Conservation (phyloP, 208 protist species). For the Acanthamoeba healyi region DNA sequence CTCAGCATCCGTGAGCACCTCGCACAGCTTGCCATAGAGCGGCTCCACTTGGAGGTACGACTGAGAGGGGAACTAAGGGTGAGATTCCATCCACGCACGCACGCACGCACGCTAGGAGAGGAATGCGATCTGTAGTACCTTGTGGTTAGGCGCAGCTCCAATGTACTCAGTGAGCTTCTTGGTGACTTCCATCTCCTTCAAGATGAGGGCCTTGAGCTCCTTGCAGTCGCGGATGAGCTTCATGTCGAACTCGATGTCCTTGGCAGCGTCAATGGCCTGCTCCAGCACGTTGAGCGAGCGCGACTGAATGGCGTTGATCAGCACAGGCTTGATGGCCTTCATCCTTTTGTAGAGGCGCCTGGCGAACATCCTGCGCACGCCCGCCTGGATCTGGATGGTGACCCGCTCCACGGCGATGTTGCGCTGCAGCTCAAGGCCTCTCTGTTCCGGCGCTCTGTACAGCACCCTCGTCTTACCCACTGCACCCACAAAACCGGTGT, state of each 20-base stretch:
- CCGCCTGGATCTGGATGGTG: conserved; percentile 31
- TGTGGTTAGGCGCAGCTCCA: not conserved
- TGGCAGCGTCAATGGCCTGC: conserved; percentile 6
- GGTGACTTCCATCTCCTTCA: conserved; percentile 59
- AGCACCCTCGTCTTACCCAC: conserved; percentile 50
- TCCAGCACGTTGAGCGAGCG: not conserved
- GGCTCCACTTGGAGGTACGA: conserved; percentile 36
- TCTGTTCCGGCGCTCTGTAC: conserved; percentile 15
- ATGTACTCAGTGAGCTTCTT: conserved; percentile 38
- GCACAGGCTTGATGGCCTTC: conserved; percentile 23
- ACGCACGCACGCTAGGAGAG: too few relatives aligned
- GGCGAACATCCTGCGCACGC: conserved; percentile 27
- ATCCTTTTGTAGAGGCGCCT: not conserved
- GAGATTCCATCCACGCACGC: not conserved
- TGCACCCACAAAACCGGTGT: not conserved
- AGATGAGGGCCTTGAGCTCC: conserved; percentile 20
- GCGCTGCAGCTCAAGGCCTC: conserved; percentile 28
- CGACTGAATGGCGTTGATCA: conserved; percentile 14
- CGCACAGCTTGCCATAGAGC: conserved; percentile 21
- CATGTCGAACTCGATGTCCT: conserved; percentile 69
- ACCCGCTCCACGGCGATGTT: conserved; percentile 47
- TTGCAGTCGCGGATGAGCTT: conserved; percentile 49
- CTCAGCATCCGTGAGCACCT: not conserved
- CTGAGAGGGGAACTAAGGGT: not conserved
- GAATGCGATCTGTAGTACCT: not conserved